Evolutionary conservation across 2,329 filamentous ascomycete species (phyloP).

Genomic region (Calonectria naviculata): DNA sequence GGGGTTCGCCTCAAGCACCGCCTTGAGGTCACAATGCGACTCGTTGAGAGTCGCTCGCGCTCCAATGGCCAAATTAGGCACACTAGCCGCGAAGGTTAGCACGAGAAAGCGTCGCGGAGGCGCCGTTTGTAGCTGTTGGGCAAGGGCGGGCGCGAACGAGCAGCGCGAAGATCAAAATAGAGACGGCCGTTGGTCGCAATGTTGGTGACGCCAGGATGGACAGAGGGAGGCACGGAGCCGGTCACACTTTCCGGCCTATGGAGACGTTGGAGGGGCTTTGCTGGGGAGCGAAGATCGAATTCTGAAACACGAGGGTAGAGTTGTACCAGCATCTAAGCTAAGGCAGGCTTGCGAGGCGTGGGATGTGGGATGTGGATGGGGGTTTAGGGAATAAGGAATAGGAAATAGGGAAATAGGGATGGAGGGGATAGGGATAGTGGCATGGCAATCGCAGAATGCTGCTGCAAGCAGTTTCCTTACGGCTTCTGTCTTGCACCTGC

Average conservation of each 20-base stretch:
- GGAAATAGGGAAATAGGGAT: background rate
- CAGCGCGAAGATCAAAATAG: slow-evolving; percentile 13
- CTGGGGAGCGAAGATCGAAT: slow-evolving; percentile 8
- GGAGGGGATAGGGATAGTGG: background rate
- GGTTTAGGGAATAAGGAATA: background rate
- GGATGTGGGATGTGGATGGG: background rate
- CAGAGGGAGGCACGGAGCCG: background rate
- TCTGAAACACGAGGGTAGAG: slow-evolving; percentile 13
- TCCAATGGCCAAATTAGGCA: slow-evolving; percentile 1
- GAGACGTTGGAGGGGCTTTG: background rate
- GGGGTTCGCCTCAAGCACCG: slow-evolving; percentile 30
- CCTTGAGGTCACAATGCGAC: slow-evolving; percentile 27
- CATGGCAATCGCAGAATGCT: background rate
- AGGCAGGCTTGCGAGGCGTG: slow-evolving; percentile 3
- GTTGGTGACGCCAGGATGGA: background rate
- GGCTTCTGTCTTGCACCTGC: background rate
- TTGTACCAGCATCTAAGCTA: background rate
- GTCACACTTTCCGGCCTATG: slow-evolving; percentile 2
- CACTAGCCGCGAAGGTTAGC: slow-evolving; percentile 10
- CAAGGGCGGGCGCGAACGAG: background rate
- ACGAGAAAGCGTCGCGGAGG: background rate
- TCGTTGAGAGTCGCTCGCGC: slow-evolving; percentile 24
- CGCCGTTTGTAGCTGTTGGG: background rate
- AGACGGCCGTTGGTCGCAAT: slow-evolving; percentile 6
- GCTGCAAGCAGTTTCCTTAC: background rate